Conservation (phyloP, 805 yeast genomes). For the Teunomyces aglyptinius region DNA sequence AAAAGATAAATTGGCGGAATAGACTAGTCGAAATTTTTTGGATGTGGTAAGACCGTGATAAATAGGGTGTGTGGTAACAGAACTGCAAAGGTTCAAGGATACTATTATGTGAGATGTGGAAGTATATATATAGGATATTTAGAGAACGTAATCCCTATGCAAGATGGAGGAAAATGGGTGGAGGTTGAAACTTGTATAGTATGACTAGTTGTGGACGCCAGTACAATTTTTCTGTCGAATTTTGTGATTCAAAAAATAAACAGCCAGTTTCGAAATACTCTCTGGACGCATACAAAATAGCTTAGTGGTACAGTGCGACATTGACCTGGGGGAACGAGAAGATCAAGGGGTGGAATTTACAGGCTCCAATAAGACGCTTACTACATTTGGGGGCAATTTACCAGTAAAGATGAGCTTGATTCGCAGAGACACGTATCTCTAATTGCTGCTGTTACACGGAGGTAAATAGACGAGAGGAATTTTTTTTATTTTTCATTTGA, state of each 20-base stretch:
- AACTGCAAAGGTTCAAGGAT: not conserved
- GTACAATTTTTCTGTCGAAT: constrained; percentile 4
- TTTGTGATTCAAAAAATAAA: constrained; percentile 4
- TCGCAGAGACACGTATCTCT: not conserved
- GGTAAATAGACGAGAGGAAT: constrained; percentile 1
- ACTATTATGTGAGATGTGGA: not conserved
- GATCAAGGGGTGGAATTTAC: no score
- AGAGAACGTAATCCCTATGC: not conserved
- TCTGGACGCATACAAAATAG: not conserved
- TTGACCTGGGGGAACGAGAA: no score
- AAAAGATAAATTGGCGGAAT: not conserved
- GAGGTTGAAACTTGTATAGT: not conserved
- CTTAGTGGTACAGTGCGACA: not conserved
- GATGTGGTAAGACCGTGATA: not conserved
- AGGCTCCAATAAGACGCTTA: no score
- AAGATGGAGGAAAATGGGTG: not conserved
- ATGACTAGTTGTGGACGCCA: constrained; percentile 1
- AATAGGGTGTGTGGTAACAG: not conserved
- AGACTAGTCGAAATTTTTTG: not conserved
- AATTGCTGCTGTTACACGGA: not conserved
- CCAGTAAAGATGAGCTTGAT: no score
- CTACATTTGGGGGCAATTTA: no score
- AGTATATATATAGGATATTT: not conserved
- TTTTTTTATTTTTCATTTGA: constrained; percentile 1
- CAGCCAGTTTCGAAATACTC: not conserved